phyloP scores from a whole-genome alignment of 805 yeast genomes.

The Cyberlindnera amylophila region DNA sequence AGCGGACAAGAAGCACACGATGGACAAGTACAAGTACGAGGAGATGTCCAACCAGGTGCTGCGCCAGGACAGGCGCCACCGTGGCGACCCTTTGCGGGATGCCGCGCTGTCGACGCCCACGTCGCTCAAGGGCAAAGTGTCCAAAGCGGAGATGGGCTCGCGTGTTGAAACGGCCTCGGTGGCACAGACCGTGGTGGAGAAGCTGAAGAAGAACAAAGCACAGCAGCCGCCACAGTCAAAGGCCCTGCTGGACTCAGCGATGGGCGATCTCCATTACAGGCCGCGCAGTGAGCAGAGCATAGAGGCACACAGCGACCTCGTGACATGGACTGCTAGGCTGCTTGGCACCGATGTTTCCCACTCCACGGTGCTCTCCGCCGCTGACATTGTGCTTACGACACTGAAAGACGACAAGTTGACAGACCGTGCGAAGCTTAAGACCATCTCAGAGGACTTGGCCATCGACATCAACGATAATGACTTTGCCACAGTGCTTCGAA shows the following conservation, averaged over 20 bases:
- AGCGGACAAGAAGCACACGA: conserved; percentile 1
- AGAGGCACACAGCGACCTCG: conserved; percentile 50
- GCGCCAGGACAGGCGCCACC: conserved; percentile 48
- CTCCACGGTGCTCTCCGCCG: conserved; percentile 64
- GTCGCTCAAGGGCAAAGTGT: conserved; percentile 66
- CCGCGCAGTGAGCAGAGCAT: conserved; percentile 57
- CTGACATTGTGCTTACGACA: conserved; percentile 58
- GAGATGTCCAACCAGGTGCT: conserved; percentile 79
- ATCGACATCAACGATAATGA: conserved; percentile 29
- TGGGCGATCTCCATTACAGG: conserved; percentile 54
- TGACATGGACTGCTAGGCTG: conserved; percentile 52
- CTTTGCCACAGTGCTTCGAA: conserved; percentile 27
- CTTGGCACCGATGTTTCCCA: conserved; percentile 74
- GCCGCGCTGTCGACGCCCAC: conserved; percentile 63
- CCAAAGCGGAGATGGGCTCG: conserved; percentile 67
- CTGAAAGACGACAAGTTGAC: conserved; percentile 44
- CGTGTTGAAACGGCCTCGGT: conserved; percentile 17
- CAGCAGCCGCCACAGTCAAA: no score
- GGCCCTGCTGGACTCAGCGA: conserved; percentile 31
- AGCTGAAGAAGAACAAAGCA: conserved; percentile 18
- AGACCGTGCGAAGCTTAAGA: conserved; percentile 43
- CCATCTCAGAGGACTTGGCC: conserved; percentile 45
- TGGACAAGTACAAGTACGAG: conserved; percentile 49
- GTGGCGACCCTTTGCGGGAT: conserved; percentile 36
- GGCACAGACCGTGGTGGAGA: conserved; percentile 19